Conservation (phyloP, 371 early-diverging fungal species). For the Racocetra persica region DNA sequence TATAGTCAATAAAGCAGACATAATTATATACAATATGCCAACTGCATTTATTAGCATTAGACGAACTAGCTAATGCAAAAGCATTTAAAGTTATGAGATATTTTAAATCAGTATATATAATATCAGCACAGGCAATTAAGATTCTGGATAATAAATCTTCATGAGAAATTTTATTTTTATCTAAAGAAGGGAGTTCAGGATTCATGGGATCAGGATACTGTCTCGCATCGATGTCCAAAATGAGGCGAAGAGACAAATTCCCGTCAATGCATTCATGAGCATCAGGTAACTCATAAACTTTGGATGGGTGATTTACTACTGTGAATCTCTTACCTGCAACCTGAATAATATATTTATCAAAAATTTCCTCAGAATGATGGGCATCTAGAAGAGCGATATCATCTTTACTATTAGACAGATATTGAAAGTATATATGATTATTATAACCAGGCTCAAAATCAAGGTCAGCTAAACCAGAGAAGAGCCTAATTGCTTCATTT, state of each 20-base stretch:
- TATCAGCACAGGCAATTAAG: slow-evolving; percentile 24
- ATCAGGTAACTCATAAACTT: slow-evolving; percentile 19
- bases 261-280: not conserved
- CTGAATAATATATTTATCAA: slow-evolving; percentile 2
- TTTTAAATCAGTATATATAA: not conserved
- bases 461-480: not conserved
- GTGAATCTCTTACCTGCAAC: not conserved
- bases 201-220: not conserved
- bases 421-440: not conserved
- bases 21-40: slow-evolving; percentile 13
- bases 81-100: not conserved
- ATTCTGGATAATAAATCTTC: too few relatives aligned
- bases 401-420: slow-evolving; percentile 6
- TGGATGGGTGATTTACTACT: slow-evolving; percentile 8
- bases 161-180: not conserved
- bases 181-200: slow-evolving; percentile 7
- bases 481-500: not conserved
- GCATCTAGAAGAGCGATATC: not conserved
- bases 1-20: not conserved
- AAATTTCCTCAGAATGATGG: not conserved
- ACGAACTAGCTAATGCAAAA: too few relatives aligned
- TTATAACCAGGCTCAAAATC: not conserved
- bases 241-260: not conserved
- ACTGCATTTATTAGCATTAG: too few relatives aligned
- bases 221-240: slow-evolving; percentile 15